These are phyloP conservation scores for Trichoderma atrobrunneum DNA, from an alignment of 2,329 filamentous ascomycete species.

Conservation along the genomic window DNA sequence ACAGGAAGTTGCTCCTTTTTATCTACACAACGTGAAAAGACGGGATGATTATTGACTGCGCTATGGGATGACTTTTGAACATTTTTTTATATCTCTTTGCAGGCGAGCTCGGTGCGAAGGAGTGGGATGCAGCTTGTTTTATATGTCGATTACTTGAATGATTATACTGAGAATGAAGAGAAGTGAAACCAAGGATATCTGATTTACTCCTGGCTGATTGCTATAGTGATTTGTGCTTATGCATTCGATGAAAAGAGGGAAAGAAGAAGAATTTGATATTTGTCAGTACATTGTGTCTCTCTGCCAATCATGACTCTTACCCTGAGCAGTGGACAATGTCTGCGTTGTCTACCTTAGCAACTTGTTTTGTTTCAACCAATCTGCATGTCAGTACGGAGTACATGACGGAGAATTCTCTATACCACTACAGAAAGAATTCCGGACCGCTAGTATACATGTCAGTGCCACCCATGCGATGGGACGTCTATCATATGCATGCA, in stretches of 20 bases:
- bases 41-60: slow-evolving; percentile 11
- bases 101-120: slow-evolving; percentile 1
- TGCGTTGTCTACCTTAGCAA: no score
- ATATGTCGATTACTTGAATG: slow-evolving; percentile 11
- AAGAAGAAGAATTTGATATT: not conserved
- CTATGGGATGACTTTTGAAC: slow-evolving; percentile 7
- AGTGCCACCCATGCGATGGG: not conserved
- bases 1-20: slow-evolving; percentile 1
- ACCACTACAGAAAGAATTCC: not conserved
- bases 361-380: not conserved
- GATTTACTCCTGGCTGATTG: not conserved
- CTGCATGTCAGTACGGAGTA: not conserved
- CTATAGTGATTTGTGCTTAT: not conserved
- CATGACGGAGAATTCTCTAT: not conserved
- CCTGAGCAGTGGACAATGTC: not conserved
- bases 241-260: not conserved
- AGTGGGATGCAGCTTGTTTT: not conserved
- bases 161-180: slow-evolving; percentile 15
- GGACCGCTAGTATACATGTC: not conserved
- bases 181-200: slow-evolving; percentile 1
- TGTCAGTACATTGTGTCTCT: not conserved
- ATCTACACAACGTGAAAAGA: slow-evolving; percentile 15
- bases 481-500: not conserved
- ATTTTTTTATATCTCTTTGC: not conserved
- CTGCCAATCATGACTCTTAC: not conserved